These are phyloP conservation scores for Lactarius tabidus DNA, from an alignment of 768 basidiomycete species.

Conservation along the genomic window DNA sequence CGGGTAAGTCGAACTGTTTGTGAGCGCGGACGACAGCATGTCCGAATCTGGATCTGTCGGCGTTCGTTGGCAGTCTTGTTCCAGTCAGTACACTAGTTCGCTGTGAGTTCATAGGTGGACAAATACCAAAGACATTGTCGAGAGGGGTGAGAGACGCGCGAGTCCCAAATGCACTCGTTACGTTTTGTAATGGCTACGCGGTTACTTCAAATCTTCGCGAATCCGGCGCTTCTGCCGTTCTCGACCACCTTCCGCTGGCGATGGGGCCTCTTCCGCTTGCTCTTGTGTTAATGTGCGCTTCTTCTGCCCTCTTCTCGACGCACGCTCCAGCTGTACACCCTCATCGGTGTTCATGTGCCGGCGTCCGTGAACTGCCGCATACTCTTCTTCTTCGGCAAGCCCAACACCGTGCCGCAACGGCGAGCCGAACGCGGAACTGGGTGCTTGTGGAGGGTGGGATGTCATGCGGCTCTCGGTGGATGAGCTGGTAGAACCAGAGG, in stretches of 20 bases:
- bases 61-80: slow-evolving; percentile 14
- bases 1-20: slow-evolving; percentile 34
- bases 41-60: slow-evolving; percentile 24
- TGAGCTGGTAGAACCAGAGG: slow-evolving; percentile 30
- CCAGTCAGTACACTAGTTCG: slow-evolving; percentile 21
- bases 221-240: slow-evolving; percentile 32
- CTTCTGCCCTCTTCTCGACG: slow-evolving; percentile 47
- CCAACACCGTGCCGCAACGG: slow-evolving; percentile 53
- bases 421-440: slow-evolving; percentile 67
- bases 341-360: slow-evolving; percentile 35
- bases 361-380: slow-evolving; percentile 33
- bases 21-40: slow-evolving; percentile 28
- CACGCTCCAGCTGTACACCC: slow-evolving; percentile 37
- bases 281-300: slow-evolving; percentile 42
- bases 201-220: slow-evolving; percentile 41
- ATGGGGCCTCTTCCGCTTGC: slow-evolving; percentile 29
- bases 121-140: slow-evolving; percentile 36
- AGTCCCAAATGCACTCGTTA: slow-evolving; percentile 56
- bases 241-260: slow-evolving; percentile 32
- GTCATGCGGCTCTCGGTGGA: slow-evolving; percentile 32
- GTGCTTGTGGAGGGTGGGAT: slow-evolving; percentile 47
- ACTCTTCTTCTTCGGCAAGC: slow-evolving; percentile 52
- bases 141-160: slow-evolving; percentile 36
- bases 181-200: slow-evolving; percentile 53
- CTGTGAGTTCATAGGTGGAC: neutral